Base-by-base conservation (phyloP, 768 basidiomycete genomes). In the Kwoniella europaea region DNA sequence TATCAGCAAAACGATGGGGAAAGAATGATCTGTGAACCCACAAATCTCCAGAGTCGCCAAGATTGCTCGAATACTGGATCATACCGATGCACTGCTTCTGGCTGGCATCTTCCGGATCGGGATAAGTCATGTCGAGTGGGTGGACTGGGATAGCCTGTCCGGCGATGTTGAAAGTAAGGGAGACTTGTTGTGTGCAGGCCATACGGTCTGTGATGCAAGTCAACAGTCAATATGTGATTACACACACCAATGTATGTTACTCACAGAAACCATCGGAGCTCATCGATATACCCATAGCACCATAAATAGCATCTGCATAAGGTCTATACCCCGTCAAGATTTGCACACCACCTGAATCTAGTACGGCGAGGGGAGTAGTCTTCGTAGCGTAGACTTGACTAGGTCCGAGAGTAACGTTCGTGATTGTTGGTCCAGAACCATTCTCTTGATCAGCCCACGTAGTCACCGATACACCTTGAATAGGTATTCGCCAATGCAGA, bases 281-380 rank as follows among this genome's bases (percentile, higher is more conserved):
- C 20, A 74, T 74, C 24, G 65, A 67, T 29, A 82, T 74, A 0
- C 79, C 78, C 58, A 70, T 76, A 2, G 73, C 74, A 10, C 57
- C 58, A 66, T 83, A 83, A 2, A 83, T 73, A 15, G 78, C 67
- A 71, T 83, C 77, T 24, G 78, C 72, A 35, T 77, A 75, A 16
- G 68, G 61, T 22, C 75, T 68, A 53, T 72, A 63, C 1, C 79
- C 81, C n/a, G 80, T 72, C 56, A 83, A 56, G 41, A 83, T 79
- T 57, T 75, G 77, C 58, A 79, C 75, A 22, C 82, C 82, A 56
- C 82, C 82, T 0, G 82, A 83, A 65, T 83, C 82, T 27, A 83
- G 59, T 1, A 83, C 81, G 1, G 78, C 82, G 10, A 83, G 66
- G 0, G 82, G 82, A 9, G 67, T 72, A 41, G 66, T 69, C 50